Evolutionary conservation across 805 yeast genomes (phyloP).

Genomic region (Kodamaea sagamina): DNA sequence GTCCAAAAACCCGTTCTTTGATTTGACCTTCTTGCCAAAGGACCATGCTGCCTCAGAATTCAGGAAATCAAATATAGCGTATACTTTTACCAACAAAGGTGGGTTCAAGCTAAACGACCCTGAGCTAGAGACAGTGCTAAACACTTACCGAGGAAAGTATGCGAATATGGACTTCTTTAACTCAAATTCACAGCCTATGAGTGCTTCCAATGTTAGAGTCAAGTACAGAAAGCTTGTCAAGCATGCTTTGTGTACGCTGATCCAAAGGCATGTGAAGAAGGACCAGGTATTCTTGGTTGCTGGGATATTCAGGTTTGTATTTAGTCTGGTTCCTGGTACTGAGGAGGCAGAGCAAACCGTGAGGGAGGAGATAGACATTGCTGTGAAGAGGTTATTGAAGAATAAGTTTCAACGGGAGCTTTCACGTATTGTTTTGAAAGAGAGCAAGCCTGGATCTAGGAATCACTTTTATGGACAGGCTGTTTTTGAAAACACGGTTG

Average conservation of each 20-base stretch:
- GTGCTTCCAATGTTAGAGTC: conserved; percentile 35
- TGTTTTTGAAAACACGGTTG: conserved; percentile 12
- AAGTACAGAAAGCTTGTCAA: conserved; percentile 24
- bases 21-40: conserved; percentile 32
- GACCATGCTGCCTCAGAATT: conserved; percentile 27
- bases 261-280: conserved; percentile 7
- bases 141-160: conserved; percentile 32
- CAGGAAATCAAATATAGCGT: conserved; percentile 42
- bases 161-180: conserved; percentile 24
- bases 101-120: conserved; percentile 30
- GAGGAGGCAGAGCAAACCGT: conserved; percentile 6
- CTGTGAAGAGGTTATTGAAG: conserved; percentile 14
- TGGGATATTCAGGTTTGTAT: conserved; percentile 28
- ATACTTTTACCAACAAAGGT: conserved; percentile 33
- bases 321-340: conserved; percentile 23
- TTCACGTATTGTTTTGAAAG: too few relatives aligned
- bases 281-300: conserved; percentile 18
- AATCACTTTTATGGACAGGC: neutral
- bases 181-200: conserved; percentile 29
- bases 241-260: conserved; percentile 12
- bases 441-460: conserved; percentile 1
- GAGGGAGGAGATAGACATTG: conserved; percentile 11
- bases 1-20: conserved; percentile 23
- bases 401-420: conserved; percentile 1
- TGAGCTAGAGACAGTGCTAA: conserved; percentile 22